Evolutionary conservation across 345 rosid species (phyloP).

Genomic region (Salix purpurea): DNA sequence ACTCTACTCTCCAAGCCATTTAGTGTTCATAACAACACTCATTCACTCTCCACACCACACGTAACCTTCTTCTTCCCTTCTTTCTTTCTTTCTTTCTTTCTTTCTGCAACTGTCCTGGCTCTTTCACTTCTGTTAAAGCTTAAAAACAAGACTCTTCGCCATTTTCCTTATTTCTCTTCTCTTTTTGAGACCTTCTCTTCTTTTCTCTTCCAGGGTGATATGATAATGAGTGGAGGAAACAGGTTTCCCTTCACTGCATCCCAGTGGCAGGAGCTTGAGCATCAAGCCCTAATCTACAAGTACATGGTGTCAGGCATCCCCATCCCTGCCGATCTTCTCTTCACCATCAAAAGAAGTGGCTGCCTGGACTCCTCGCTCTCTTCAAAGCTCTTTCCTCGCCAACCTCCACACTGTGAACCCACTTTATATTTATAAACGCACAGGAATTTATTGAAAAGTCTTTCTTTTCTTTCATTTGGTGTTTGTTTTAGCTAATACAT

Average conservation of each 20-base stretch:
- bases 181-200: neutral
- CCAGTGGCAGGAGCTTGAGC: conserved; percentile 93
- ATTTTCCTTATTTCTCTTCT: neutral
- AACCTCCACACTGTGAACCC: conserved; percentile 47
- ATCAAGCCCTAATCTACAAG: conserved; percentile 78
- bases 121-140: conserved; percentile 5
- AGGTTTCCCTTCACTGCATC: conserved; percentile 70
- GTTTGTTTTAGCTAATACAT: neutral
- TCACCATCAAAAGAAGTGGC: conserved; percentile 56
- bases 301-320: conserved; percentile 71
- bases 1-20: conserved; percentile 23
- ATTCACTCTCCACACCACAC: neutral
- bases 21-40: neutral
- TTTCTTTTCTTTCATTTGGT: neutral
- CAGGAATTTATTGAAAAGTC: neutral
- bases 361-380: conserved; percentile 46
- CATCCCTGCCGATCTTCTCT: conserved; percentile 79
- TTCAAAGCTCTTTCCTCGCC: conserved; percentile 45
- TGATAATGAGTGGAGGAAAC: conserved; percentile 34
- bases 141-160: neutral
- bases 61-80: neutral
- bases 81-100: neutral
- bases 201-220: neutral
- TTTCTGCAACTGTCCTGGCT: neutral
- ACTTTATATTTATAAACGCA: neutral